These are phyloP conservation scores for Fusarium brevicatenulatum DNA, from an alignment of 2,329 filamentous ascomycete genomes.

Conservation along the genomic window DNA sequence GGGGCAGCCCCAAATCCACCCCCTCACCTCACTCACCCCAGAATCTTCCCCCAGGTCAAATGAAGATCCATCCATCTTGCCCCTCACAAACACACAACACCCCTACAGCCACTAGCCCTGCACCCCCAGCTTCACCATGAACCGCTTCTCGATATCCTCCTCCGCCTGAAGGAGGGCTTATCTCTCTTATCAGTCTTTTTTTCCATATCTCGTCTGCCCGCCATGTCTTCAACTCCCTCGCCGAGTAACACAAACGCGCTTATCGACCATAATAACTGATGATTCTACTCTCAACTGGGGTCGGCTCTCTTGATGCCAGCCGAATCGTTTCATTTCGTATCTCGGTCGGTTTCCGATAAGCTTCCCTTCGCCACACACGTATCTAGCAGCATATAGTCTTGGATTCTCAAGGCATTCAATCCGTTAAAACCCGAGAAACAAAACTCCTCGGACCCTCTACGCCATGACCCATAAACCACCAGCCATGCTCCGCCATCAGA, in stretches of 20 bases:
- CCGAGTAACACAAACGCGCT: conserved; percentile 22
- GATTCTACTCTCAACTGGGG: not conserved
- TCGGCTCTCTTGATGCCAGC: conserved; percentile 13
- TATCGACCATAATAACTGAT: conserved; percentile 20
- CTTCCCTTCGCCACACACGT: conserved; percentile 24
- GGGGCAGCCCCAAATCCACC: conserved; percentile 11
- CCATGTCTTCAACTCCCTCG: conserved; percentile 27
- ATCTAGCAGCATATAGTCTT: not conserved
- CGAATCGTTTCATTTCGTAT: conserved; percentile 22
- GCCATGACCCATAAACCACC: conserved; percentile 24
- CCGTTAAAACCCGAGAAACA: conserved; percentile 23
- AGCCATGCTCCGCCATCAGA: conserved; percentile 30
- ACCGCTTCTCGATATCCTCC: conserved; percentile 1
- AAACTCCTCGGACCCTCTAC: conserved; percentile 21
- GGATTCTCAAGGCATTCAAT: not conserved
- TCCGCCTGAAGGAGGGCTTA: conserved; percentile 4
- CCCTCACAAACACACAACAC: conserved; percentile 13
- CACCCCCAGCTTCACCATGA: conserved; percentile 20
- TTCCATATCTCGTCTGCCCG: conserved; percentile 12
- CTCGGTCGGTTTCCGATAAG: conserved; percentile 38
- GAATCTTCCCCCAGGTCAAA: conserved; percentile 17
- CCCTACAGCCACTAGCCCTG: conserved; percentile 16
- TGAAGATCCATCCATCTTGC: conserved; percentile 23
- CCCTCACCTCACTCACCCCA: conserved; percentile 22
- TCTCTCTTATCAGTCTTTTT: conserved; percentile 26